Evolutionary conservation across 78 protist species (phyloP).

Genomic region (Polysphondylium violaceum): DNA sequence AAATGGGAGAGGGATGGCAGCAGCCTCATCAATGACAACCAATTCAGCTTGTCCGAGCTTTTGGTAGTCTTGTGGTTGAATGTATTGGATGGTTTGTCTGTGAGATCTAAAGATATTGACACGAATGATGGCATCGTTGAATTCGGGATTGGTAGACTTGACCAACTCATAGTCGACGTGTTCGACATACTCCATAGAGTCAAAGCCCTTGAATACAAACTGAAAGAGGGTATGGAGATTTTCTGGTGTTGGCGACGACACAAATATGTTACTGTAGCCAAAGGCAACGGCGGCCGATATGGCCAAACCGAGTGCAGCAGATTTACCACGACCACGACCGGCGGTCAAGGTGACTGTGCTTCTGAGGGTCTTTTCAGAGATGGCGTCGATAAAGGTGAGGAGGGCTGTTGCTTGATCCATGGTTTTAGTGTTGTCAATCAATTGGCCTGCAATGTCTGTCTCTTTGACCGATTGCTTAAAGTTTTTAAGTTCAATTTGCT

Average conservation of each 20-base stretch:
- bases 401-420: constrained; percentile 94
- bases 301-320: constrained; percentile 98
- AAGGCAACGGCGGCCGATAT: constrained; percentile 95
- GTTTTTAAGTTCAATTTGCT: constrained; percentile 78
- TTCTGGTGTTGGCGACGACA: constrained; percentile 98
- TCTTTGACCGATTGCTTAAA: constrained; percentile 82
- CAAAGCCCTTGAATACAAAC: constrained; percentile 96
- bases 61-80: constrained; percentile 90
- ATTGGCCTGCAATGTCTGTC: constrained; percentile 86
- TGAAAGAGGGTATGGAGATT: constrained; percentile 97
- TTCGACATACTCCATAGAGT: constrained; percentile 94
- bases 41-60: constrained; percentile 93
- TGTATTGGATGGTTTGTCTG: constrained; percentile 98
- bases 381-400: constrained; percentile 92
- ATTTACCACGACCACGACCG: constrained; percentile 99
- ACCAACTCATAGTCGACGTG: constrained; percentile 95
- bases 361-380: constrained; percentile 93
- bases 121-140: constrained; percentile 91
- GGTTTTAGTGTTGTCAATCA: constrained; percentile 78
- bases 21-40: constrained; percentile 99
- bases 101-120: constrained; percentile 95
- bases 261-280: constrained; percentile 98
- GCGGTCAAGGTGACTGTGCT: constrained; percentile 98
- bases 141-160: constrained; percentile 93
- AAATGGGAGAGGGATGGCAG: constrained; percentile 99